These are phyloP conservation scores for Colletotrichum abscissum DNA, from an alignment of 2,329 filamentous ascomycete species.

Conservation along the genomic window DNA sequence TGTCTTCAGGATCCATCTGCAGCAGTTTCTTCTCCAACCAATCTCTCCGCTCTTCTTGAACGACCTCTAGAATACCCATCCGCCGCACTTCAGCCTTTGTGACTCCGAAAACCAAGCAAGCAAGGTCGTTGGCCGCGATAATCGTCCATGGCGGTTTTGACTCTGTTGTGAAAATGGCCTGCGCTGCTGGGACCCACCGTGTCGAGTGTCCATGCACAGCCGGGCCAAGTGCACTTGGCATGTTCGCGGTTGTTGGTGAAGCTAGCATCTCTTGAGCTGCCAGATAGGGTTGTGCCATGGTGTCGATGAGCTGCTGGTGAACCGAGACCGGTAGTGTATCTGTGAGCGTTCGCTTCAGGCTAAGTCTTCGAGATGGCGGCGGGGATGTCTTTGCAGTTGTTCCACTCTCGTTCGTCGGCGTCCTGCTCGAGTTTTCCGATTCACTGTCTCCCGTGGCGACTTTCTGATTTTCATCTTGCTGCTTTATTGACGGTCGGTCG, in stretches of 20 bases:
- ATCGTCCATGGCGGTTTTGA: slow-evolving; percentile 93
- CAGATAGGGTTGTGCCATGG: slow-evolving; percentile 84
- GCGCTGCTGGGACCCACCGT: slow-evolving; percentile 89
- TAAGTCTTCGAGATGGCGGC: slow-evolving; percentile 70
- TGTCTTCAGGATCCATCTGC: slow-evolving; percentile 64
- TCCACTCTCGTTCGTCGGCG: slow-evolving; percentile 66
- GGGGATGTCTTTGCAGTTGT: slow-evolving; percentile 64
- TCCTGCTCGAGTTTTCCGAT: slow-evolving; percentile 64
- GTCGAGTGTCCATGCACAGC: slow-evolving; percentile 88
- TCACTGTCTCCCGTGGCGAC: slow-evolving; percentile 41
- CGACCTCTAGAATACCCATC: slow-evolving; percentile 94
- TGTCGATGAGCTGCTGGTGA: slow-evolving; percentile 87
- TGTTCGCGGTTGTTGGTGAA: slow-evolving; percentile 57
- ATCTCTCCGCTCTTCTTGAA: slow-evolving; percentile 86
- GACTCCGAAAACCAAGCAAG: slow-evolving; percentile 98
- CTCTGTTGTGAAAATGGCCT: slow-evolving; percentile 98
- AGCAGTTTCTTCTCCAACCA: slow-evolving; percentile 91
- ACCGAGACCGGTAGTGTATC: slow-evolving; percentile 80
- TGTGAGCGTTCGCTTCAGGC: slow-evolving; percentile 87
- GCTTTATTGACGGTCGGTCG: slow-evolving; percentile 22
- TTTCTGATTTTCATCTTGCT: slow-evolving; percentile 31
- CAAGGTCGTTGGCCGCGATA: slow-evolving; percentile 93
- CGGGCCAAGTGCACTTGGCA: slow-evolving; percentile 62
- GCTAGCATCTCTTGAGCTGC: slow-evolving; percentile 57
- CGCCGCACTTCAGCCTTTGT: slow-evolving; percentile 95